phyloP scores from a whole-genome alignment of 306 rosid genomes.

The Cucumis melo region DNA sequence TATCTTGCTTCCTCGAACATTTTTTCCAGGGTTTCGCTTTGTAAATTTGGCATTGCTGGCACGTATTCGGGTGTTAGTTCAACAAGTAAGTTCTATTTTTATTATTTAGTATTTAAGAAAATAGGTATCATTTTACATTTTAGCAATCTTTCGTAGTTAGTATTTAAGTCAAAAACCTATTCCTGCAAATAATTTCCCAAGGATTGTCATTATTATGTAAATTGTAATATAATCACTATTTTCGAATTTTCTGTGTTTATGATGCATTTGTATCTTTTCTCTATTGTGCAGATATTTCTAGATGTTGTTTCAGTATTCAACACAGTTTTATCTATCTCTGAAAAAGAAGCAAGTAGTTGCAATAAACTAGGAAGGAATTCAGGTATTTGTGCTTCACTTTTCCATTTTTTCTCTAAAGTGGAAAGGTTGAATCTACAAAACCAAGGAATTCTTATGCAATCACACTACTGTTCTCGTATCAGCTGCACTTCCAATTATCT shows the following conservation, averaged over 20 bases:
- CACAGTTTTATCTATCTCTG: constrained; percentile 56
- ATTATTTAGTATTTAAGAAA: too few species aligned
- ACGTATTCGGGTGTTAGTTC: too few species aligned
- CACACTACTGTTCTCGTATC: neutral
- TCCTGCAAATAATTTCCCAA: neutral
- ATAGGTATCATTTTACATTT: neutral
- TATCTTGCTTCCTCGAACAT: too few species aligned
- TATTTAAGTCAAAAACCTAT: neutral
- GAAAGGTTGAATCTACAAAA: neutral
- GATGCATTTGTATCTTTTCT: constrained; percentile 6
- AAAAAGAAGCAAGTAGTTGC: constrained; percentile 52
- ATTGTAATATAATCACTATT: neutral
- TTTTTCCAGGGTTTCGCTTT: too few species aligned
- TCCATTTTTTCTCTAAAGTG: neutral
- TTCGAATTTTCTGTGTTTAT: neutral
- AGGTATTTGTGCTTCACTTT: constrained; percentile 29
- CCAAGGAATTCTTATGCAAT: neutral
- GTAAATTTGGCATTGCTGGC: too few species aligned
- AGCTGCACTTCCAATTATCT: neutral
- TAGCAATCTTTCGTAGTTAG: too few species aligned
- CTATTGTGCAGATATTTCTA: constrained; percentile 48
- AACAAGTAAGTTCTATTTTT: too few species aligned
- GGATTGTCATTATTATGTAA: neutral
- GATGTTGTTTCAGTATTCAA: constrained; percentile 66
- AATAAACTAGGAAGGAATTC: constrained; percentile 46